Conservation (phyloP, 2,329 filamentous ascomycete genomes). For the Fusarium lyarnte region DNA sequence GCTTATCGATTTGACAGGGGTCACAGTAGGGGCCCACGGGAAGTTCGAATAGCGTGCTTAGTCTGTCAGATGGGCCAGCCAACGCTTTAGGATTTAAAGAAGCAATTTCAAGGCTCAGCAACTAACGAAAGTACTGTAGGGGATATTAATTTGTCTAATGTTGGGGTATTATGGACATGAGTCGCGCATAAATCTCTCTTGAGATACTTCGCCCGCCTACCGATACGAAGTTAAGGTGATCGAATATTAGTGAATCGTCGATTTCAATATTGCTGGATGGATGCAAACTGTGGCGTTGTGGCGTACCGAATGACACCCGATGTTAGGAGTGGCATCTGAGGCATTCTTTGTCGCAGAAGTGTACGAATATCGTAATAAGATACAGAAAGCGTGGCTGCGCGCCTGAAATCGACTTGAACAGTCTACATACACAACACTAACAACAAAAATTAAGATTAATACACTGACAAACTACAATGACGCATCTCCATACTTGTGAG, state of each 20-base stretch:
- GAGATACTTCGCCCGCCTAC: not conserved
- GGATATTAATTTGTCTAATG: not conserved
- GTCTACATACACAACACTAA: not conserved
- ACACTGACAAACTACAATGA: not conserved
- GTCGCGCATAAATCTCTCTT: not conserved
- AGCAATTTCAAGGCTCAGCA: not conserved
- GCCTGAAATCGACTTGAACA: not conserved
- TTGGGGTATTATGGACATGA: not conserved
- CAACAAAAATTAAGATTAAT: not conserved
- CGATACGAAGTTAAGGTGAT: not conserved
- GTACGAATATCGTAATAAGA: not conserved
- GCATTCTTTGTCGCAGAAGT: slow-evolving; percentile 16
- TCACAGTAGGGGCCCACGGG: slow-evolving; percentile 7
- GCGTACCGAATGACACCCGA: not conserved
- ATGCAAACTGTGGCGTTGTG: slow-evolving; percentile 19
- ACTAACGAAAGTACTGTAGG: not conserved
- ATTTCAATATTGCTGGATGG: not conserved
- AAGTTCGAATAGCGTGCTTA: slow-evolving; percentile 13
- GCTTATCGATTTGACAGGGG: slow-evolving; percentile 43
- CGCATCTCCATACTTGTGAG: not conserved
- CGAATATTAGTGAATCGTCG: not conserved
- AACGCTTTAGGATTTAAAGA: not conserved
- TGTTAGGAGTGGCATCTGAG: not conserved
- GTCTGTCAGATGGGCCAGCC: not conserved
- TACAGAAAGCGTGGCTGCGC: not conserved